Evolutionary conservation across 176 grass and related monocot genomes (phyloP), one percentile per base, ranked within the genome.

Genomic region (Oryza glumipatula): DNA sequence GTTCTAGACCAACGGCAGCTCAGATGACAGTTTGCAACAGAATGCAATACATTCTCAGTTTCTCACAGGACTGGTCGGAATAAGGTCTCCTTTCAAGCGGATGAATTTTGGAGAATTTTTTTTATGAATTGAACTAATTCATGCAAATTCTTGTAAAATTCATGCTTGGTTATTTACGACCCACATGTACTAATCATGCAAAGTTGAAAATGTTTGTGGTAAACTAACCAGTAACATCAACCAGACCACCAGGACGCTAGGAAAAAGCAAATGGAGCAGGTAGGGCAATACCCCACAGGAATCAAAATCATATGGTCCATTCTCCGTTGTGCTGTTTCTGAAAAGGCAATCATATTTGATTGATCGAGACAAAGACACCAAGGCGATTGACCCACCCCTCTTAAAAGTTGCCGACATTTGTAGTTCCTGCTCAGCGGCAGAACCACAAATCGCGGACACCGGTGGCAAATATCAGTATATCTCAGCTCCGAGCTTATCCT

Each of bases 261-360:
- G 22, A 71, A 78, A 78, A 79, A 65, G 30, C 69, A 65, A 65
- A 6, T 67, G 36, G 82, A 63, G 61, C 28, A 65, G 9, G 51
- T 48, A 74, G 72, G 24, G 35, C 16, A 70, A 41, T 65, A 33
- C 32, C 51, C 66, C 77, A 70, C 41, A 66, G 9, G 21, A 72
- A 35, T 61, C 56, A 82, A 47, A 74, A 58, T 73, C 83, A 77
- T 63, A 69, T 36, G 30, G 86, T n/a, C 75, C 83, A 72, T 24
- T 39, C 39, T 35, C 67, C 88, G 70, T 32, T 72, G 66, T 54
- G 35, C 4, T 78, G 46, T 35, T 75, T 73, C 84, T 51, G 26
- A 7, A 90, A 79, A 77, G 44, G 14, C 49, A 74, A 65, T 63
- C 60, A 36, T 45, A 30, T 54, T 61, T 70, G 39, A 70, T 70